Evolutionary conservation across 2,329 filamentous ascomycete genomes (phyloP), one percentile per base, ranked within the genome.

Genomic region (Fusarium odoratissimum): DNA sequence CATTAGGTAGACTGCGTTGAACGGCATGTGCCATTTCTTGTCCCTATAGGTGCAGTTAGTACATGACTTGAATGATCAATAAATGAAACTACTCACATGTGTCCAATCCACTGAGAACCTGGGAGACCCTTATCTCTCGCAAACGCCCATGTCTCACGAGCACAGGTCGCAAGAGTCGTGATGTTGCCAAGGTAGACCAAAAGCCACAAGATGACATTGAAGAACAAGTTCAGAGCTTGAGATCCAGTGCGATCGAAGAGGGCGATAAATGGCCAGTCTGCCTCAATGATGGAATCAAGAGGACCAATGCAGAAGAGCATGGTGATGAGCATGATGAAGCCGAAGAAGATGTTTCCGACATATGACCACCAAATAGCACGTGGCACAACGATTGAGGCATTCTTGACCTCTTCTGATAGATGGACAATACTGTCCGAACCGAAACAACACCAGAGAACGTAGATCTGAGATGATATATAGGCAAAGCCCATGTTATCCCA

Each of bases 251-350:
- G 56, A 25, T 71, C 62, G 5, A 71, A 71, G 1, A 71, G 42
- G 0, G 62, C 52, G 10, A 71, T 71, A 0, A 71, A 71, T 2
- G 68, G 68, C 68, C 68, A 71, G 6, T 71, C 68, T 7, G 68
- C 56, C 16, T 42, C 67, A 2, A 67, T 54, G 13, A 71, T 44
- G 0, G 51, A 2, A 21, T 71, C 61, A 6, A 71, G 57, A 5
- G 68, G 68, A 1, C 68, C 68, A 5, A 71, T 71, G 46, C 68
- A 71, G 28, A 71, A 71, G 5, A 71, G 68, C 68, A 71, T 71
- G 3, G 68, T 71, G 5, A 71, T 67, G 1, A 71, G 62, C 68
- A 71, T 71, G 10, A 71, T 38, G 41, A 71, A 71, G 1, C 68
- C 68, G 0, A 71, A 71, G 16, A 57, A 55, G 4, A 71, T 67